These are phyloP conservation scores for Viola odorata DNA, from an alignment of 345 rosid genomes.

Conservation along the genomic window DNA sequence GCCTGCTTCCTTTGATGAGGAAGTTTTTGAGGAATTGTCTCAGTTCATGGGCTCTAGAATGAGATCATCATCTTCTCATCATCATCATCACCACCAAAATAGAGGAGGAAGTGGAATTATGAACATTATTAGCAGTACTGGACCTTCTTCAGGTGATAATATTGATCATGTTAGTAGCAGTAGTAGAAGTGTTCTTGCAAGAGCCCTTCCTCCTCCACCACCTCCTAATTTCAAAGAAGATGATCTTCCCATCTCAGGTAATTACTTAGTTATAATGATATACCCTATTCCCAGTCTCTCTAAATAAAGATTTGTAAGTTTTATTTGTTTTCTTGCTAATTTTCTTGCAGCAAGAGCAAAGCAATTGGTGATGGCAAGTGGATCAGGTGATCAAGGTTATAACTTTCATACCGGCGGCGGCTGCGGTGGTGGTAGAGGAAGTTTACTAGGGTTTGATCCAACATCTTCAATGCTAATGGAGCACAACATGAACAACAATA, in stretches of 20 bases:
- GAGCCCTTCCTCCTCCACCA: constrained; percentile 55
- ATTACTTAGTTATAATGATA: too few relatives aligned
- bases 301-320: background rate
- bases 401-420: constrained; percentile 23
- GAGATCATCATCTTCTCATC: constrained; percentile 27
- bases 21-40: constrained; percentile 86
- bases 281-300: too few relatives aligned
- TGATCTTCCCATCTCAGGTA: constrained; percentile 43
- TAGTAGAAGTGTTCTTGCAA: constrained; percentile 3
- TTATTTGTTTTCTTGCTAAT: background rate
- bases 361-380: constrained; percentile 44
- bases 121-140: constrained; percentile 17
- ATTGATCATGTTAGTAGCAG: constrained; percentile 10
- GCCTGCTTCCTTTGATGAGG: constrained; percentile 97
- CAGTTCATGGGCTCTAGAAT: constrained; percentile 87
- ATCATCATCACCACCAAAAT: too few relatives aligned
- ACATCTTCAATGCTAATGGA: constrained; percentile 8
- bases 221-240: constrained; percentile 43
- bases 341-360: constrained; percentile 53
- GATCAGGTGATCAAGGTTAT: constrained; percentile 3
- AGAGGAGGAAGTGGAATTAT: too few relatives aligned
- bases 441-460: constrained; percentile 46
- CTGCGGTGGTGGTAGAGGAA: constrained; percentile 29
- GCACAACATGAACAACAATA: too few relatives aligned
- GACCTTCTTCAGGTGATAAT: constrained; percentile 31